Base-by-base conservation (phyloP, 1,139 yeast species). In the Yamadazyma atlantica region DNA sequence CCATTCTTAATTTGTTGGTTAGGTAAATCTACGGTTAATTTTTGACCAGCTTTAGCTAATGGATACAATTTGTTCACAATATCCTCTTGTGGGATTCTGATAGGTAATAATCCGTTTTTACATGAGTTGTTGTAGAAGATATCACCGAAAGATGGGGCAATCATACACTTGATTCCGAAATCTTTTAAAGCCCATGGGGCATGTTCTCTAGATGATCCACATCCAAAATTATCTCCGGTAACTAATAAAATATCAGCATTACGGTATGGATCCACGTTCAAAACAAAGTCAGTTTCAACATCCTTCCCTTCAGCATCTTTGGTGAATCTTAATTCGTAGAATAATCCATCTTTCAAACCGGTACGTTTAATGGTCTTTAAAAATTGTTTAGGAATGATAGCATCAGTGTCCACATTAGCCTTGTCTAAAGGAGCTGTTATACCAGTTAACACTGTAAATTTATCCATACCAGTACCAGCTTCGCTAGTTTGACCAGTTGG, bases 131-230 rank as follows among this genome's bases (percentile, higher is more conserved):
- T 92, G 79, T 87, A 90, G 75, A 92, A 92, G 54, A 92, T 92
- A 65, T 92, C 98, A 60, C 98, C 98, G 55, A 90, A 92, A 1
- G 97, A 88, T 43, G 97, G 97, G 4, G 98, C 97, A 64, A 92
- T 89, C 59, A 92, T 85, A 47, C 92, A 85, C 63, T 86, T 83
- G 63, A 92, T 89, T 61, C 98, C 98, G 56, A 92, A 92, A 66
- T 92, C 98, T 56, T 88, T 90, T 50, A 92, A 76, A 3, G 98
- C 98, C 98, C 98, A 92, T 42, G 98, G 97, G 17, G 98, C 98
- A 57, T 92, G 98, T 64, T 92, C 98, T 75, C 98, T 87, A 4
- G 97, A 89, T 30, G 97, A 90, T 54, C 98, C 98, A 72, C 98
- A 92, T 49, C 98, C 98, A 60, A 92, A 92, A 71, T 92, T 92